Percentiles rank a stretch among this genome's conserved stretches.
phyloP scores from a whole-genome alignment of 208 protist species.

The Tetramitus jugosus region DNA sequence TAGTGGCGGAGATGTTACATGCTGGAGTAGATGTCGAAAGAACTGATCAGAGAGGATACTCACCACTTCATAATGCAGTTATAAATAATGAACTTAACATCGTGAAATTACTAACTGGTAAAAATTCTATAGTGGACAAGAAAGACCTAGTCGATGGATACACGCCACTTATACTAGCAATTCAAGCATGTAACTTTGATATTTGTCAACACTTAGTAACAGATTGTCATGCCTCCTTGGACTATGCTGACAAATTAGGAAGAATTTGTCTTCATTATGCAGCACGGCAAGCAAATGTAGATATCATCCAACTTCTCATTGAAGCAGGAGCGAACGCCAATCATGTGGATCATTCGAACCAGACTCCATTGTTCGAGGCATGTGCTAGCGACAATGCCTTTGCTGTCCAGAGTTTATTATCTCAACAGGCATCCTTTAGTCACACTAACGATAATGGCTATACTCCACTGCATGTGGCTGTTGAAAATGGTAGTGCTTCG shows the following conservation, averaged over 20 bases:
- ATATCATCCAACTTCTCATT: neutral
- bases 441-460: neutral
- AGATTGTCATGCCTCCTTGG: neutral
- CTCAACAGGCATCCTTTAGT: neutral
- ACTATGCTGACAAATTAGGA: neutral
- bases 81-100: neutral
- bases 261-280: slow-evolving; percentile 18
- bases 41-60: neutral
- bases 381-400: neutral
- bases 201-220: neutral
- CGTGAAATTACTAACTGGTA: neutral
- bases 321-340: neutral
- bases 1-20: neutral
- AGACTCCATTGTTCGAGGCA: slow-evolving; percentile 23
- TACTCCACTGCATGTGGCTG: neutral
- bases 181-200: neutral
- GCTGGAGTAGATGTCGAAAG: neutral
- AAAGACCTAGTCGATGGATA: neutral
- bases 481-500: neutral
- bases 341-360: neutral
- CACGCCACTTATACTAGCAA: neutral
- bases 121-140: neutral
- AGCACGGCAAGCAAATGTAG: neutral
- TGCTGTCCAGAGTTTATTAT: neutral
- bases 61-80: neutral